Conservation (phyloP, 202 grass and related monocot genomes). For the Carex arenaria region DNA sequence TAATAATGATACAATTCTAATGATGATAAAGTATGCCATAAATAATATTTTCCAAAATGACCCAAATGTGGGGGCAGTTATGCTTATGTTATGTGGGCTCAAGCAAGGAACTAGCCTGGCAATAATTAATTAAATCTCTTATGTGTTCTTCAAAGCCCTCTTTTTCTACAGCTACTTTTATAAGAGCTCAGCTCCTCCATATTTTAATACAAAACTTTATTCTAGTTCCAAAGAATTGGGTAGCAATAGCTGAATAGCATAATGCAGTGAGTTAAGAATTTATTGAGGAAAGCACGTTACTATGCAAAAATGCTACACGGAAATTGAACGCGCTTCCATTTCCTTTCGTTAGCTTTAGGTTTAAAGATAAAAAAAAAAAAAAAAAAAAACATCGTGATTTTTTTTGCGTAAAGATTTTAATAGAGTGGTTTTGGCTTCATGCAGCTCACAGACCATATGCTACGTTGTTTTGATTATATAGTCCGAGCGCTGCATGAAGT, state of each 20-base stretch:
- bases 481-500: no score
- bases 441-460: no score
- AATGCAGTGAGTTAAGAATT: neutral
- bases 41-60: neutral
- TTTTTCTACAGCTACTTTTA: neutral
- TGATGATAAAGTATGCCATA: neutral
- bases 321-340: neutral
- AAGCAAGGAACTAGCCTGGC: slow-evolving; percentile 19
- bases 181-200: neutral
- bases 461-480: no score
- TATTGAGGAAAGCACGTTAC: neutral
- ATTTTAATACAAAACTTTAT: no score
- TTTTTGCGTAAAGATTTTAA: no score
- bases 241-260: neutral
- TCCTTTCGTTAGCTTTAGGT: neutral
- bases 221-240: no score
- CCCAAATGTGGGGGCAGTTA: neutral
- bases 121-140: slow-evolving; percentile 1
- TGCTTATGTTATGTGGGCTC: neutral
- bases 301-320: neutral
- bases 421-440: no score
- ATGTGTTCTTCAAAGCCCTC: neutral
- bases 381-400: no score
- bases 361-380: no score
- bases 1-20: neutral